Percentiles rank a stretch among this genome's conserved stretches.
Evolutionary conservation across 257 asterid genomes (phyloP).

Genomic region (Verbena officinalis): DNA sequence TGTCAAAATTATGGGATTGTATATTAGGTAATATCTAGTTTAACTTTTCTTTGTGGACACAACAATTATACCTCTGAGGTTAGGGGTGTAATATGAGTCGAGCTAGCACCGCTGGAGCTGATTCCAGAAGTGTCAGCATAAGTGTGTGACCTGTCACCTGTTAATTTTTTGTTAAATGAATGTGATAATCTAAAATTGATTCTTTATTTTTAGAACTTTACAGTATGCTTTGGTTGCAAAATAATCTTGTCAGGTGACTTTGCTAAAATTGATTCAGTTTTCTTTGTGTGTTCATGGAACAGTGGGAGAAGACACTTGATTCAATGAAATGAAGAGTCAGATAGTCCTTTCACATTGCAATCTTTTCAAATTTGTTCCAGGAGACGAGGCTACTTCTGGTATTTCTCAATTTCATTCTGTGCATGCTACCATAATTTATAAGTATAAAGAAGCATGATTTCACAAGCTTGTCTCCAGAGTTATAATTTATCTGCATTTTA

Average conservation of each 20-base stretch:
- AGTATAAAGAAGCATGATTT: neutral
- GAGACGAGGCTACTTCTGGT: neutral
- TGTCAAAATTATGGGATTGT: too few species aligned
- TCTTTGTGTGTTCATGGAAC: neutral
- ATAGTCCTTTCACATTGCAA: neutral
- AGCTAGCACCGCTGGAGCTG: too few species aligned
- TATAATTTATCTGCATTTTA: neutral
- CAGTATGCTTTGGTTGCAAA: neutral
- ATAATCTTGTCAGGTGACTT: neutral
- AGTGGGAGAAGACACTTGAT: neutral
- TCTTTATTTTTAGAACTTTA: neutral
- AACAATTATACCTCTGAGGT: too few species aligned
- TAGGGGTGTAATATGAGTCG: too few species aligned
- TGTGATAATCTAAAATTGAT: neutral
- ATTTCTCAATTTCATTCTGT: neutral
- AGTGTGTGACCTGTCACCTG: neutral
- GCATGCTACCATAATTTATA: neutral
- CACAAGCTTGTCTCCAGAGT: neutral
- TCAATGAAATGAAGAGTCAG: neutral
- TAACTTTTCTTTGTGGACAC: too few species aligned
- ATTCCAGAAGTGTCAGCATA: too few species aligned
- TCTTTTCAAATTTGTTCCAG: neutral
- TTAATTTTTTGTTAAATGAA: neutral
- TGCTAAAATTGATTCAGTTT: neutral
- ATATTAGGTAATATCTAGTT: too few species aligned